Percentiles rank a stretch among this genome's conserved stretches.
phyloP scores from a whole-genome alignment of 768 basidiomycete genomes.

The Tylopilus intermedius region DNA sequence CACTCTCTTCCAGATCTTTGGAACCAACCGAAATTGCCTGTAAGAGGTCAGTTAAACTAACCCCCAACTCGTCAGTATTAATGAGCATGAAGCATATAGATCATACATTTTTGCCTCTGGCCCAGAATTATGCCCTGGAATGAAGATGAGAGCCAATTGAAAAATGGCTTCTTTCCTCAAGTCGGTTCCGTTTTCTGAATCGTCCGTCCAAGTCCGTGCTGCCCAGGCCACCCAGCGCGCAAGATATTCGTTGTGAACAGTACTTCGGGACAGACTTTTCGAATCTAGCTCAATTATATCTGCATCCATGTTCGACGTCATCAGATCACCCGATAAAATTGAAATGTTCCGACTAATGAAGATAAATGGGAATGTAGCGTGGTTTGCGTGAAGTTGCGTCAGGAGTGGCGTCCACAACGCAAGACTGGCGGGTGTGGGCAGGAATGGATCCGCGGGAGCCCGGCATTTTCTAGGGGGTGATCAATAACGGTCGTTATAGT shows the following conservation, averaged over 20 bases:
- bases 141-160: constrained; percentile 45
- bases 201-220: constrained; percentile 36
- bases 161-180: constrained; percentile 43
- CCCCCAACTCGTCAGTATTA: constrained; percentile 6
- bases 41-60: constrained; percentile 22
- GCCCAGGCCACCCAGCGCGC: constrained; percentile 71
- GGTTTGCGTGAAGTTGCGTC: constrained; percentile 49
- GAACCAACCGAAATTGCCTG: constrained; percentile 17
- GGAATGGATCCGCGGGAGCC: constrained; percentile 37
- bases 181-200: constrained; percentile 33
- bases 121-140: constrained; percentile 31
- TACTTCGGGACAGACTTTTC: constrained; percentile 28
- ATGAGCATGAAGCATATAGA: background rate
- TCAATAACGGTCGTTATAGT: background rate
- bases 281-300: constrained; percentile 17
- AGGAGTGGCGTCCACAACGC: constrained; percentile 66
- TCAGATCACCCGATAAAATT: constrained; percentile 25
- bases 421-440: constrained; percentile 49
- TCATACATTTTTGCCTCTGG: constrained; percentile 34
- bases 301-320: constrained; percentile 8
- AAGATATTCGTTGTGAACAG: constrained; percentile 52
- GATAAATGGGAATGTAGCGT: constrained; percentile 48
- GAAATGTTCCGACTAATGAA: constrained; percentile 46
- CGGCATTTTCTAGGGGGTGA: constrained; percentile 48
- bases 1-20: constrained; percentile 16